These are phyloP conservation scores for Monosporascus sp. DNA, from an alignment of 2,329 filamentous ascomycete species.

Conservation along the genomic window DNA sequence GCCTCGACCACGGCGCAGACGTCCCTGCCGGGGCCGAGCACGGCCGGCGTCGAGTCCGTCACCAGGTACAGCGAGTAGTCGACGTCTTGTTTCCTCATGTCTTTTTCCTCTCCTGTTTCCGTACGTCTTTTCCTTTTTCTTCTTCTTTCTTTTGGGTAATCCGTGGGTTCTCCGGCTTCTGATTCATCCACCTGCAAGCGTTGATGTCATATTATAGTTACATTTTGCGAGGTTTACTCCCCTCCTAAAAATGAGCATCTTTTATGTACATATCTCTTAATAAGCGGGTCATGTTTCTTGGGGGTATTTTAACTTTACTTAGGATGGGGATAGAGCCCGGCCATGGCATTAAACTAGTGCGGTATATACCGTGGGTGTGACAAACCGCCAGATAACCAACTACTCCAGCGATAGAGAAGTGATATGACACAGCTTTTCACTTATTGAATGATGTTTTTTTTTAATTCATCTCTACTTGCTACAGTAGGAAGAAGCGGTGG, in stretches of 20 bases:
- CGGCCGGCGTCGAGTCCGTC: constrained; percentile 84
- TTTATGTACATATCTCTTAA: too few relatives aligned
- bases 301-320: too few relatives aligned
- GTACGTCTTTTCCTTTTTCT: neutral
- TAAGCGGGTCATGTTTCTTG: too few relatives aligned
- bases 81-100: constrained; percentile 38
- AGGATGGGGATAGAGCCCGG: neutral
- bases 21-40: constrained; percentile 63
- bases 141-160: neutral
- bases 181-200: too few relatives aligned
- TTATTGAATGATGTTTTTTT: neutral
- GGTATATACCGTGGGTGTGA: neutral
- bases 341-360: neutral
- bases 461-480: neutral
- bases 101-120: neutral
- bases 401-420: too few relatives aligned
- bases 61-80: constrained; percentile 87
- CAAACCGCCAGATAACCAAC: too few relatives aligned
- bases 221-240: too few relatives aligned
- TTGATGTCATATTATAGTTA: too few relatives aligned
- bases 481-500: neutral
- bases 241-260: too few relatives aligned
- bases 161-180: too few relatives aligned
- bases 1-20: constrained; percentile 69
- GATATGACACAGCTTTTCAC: too few relatives aligned